phyloP scores from a whole-genome alignment of 2,329 filamentous ascomycete genomes.

The Lecanosticta acicola region DNA sequence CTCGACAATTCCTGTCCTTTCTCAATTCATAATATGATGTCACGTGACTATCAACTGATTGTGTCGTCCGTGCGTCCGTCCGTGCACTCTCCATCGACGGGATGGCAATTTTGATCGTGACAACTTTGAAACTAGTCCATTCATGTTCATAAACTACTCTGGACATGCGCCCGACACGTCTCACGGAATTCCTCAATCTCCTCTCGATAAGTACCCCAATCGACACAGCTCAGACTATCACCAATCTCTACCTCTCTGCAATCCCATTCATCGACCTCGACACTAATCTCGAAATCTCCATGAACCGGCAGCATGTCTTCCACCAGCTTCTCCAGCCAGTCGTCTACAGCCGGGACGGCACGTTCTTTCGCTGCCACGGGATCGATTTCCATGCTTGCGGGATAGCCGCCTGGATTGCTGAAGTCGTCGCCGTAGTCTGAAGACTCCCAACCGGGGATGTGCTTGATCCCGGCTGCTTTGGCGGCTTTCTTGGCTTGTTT shows the following conservation, averaged over 20 bases:
- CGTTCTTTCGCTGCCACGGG: not conserved
- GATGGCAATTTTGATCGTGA: no score
- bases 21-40: no score
- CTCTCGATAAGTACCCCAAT: not conserved
- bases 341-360: not conserved
- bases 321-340: conserved; percentile 2
- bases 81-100: no score
- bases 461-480: not conserved
- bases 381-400: not conserved
- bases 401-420: not conserved
- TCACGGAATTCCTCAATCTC: conserved; percentile 6
- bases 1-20: no score
- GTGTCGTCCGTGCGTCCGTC: not conserved
- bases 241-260: conserved; percentile 4
- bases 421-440: not conserved
- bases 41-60: not conserved
- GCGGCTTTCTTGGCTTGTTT: conserved; percentile 5
- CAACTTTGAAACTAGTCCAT: not conserved
- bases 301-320: no score
- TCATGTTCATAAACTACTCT: not conserved
- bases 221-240: conserved; percentile 9
- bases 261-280: conserved; percentile 8
- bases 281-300: not conserved
- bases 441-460: not conserved
- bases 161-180: not conserved